A percentile compares a stretch with the other conserved stretches of the same genome.
These are phyloP conservation scores for Colletotrichum spaethianum DNA, from an alignment of 2,329 filamentous ascomycete species.

Conservation along the genomic window DNA sequence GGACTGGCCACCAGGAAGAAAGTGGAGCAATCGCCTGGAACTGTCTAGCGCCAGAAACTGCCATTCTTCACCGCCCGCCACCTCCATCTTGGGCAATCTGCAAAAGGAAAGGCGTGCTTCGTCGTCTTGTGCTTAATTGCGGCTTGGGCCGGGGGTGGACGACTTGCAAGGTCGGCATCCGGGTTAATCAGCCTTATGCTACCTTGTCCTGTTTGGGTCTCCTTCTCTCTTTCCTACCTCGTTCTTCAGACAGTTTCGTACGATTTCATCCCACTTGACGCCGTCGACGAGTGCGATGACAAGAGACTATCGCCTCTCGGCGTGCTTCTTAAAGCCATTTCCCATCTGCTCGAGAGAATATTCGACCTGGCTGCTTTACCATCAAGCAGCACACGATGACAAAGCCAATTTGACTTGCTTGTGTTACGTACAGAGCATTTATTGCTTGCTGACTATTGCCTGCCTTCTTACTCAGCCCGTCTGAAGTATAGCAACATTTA, in stretches of 20 bases:
- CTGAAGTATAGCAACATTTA: conserved; percentile 1
- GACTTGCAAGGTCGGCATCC: neutral
- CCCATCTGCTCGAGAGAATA: too few species aligned
- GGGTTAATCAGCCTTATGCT: neutral
- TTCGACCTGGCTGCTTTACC: neutral
- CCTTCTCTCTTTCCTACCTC: neutral
- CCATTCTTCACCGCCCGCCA: conserved; percentile 16
- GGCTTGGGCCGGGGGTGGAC: neutral
- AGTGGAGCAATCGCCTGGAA: conserved; percentile 11
- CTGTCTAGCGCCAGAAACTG: conserved; percentile 10
- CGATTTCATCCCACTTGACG: neutral
- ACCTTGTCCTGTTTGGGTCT: neutral
- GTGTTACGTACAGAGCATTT: neutral
- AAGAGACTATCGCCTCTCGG: neutral
- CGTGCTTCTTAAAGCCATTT: neutral
- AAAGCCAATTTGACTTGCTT: neutral
- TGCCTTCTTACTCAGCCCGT: neutral
- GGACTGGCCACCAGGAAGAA: conserved; percentile 8
- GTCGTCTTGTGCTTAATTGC: conserved; percentile 14
- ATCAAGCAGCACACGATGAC: neutral
- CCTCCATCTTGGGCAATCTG: conserved; percentile 15
- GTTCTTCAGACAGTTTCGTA: neutral
- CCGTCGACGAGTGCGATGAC: neutral
- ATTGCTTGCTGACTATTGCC: neutral
- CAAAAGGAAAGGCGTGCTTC: conserved; percentile 35